A percentile compares a stretch with the other conserved stretches of the same genome.
phyloP scores from a whole-genome alignment of 805 yeast species.

The Blastobotrys terrestris region DNA sequence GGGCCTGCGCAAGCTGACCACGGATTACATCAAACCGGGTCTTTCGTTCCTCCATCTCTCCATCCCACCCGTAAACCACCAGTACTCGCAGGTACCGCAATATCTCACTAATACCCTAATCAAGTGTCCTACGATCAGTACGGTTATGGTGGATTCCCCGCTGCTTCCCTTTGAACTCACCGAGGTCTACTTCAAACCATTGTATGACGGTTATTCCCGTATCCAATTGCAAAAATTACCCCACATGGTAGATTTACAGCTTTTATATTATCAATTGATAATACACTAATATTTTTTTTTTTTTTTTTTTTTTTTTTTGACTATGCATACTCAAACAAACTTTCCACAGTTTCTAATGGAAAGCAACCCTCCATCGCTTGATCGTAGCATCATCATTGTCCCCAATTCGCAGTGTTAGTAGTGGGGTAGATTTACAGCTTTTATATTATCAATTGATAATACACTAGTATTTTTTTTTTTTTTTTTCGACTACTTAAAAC shows the following conservation, averaged over 20 bases:
- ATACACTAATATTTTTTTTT: too few species aligned
- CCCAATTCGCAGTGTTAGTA: too few species aligned
- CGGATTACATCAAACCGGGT: not conserved
- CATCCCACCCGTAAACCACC: not conserved
- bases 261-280: not conserved
- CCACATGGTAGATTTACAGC: not conserved
- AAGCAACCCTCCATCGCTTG: conserved; percentile 55
- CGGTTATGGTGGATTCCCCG: not conserved
- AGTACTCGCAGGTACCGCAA: not conserved
- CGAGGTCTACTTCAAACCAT: not conserved
- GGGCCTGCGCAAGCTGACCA: not conserved
- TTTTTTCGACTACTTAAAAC: too few species aligned
- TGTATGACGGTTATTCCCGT: not conserved
- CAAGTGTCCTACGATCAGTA: not conserved
- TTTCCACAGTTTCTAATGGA: too few species aligned
- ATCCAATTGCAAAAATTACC: not conserved
- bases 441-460: too few species aligned
- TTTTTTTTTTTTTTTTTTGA: too few species aligned
- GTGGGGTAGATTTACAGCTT: too few species aligned
- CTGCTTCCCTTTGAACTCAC: not conserved
- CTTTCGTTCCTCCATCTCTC: not conserved
- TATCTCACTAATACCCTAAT: not conserved
- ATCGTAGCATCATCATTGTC: conserved; percentile 83
- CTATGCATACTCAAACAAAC: too few species aligned
- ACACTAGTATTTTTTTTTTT: too few species aligned